Conservation (phyloP, 1,139 yeast species). For the Pichia sp. region DNA sequence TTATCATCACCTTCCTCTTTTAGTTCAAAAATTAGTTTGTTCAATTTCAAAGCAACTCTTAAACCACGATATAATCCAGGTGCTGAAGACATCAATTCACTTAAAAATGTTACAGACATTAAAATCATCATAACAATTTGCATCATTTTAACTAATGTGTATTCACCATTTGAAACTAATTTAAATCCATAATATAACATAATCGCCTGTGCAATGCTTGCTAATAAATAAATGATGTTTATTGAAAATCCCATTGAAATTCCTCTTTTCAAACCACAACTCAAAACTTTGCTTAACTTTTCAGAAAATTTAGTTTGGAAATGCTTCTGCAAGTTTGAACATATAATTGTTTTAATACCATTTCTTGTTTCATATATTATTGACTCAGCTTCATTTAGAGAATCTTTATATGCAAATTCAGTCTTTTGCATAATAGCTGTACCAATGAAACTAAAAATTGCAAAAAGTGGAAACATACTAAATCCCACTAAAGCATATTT, state of each 20-base stretch:
- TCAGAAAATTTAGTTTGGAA: conserved; percentile 38
- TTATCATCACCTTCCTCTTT: conserved; percentile 13
- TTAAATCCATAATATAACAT: conserved; percentile 71
- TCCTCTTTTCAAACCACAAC: conserved; percentile 43
- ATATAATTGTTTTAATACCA: conserved; percentile 58
- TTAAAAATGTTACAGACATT: conserved; percentile 65
- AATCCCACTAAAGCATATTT: conserved; percentile 75
- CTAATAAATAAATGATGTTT: conserved; percentile 47
- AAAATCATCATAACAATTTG: conserved; percentile 66
- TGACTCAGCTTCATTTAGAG: conserved; percentile 48
- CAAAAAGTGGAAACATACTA: conserved; percentile 61
- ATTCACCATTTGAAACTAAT: conserved; percentile 52
- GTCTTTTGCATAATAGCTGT: conserved; percentile 44
- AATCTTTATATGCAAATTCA: conserved; percentile 58
- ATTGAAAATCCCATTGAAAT: conserved; percentile 53
- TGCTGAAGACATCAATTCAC: conserved; percentile 51
- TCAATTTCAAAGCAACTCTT: conserved; percentile 52
- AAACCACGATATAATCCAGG: conserved; percentile 79
- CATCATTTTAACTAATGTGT: conserved; percentile 51
- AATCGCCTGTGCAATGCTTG: conserved; percentile 60
- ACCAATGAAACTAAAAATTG: conserved; percentile 45
- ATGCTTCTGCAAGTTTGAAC: conserved; percentile 44
- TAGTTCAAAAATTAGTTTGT: conserved; percentile 30
- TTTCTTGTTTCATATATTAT: conserved; percentile 51
- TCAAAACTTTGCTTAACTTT: conserved; percentile 29